Evolutionary conservation across 2,329 filamentous ascomycete genomes (phyloP), one percentile per base, ranked within the genome.

Genomic region (Neofusicoccum sp.): DNA sequence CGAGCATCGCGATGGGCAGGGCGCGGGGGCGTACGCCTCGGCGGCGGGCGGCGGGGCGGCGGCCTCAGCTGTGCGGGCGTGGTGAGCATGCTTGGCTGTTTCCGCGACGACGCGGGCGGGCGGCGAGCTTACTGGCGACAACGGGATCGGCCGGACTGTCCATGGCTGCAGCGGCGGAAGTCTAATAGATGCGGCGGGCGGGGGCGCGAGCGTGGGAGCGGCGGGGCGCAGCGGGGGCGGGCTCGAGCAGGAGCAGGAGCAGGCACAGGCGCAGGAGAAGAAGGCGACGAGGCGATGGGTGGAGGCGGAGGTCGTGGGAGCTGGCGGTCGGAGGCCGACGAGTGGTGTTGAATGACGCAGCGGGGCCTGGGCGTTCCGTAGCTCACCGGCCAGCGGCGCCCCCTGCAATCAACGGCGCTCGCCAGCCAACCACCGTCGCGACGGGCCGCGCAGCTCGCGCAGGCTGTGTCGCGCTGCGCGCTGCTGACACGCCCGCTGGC

Each of bases 11-110:
- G 45, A 33, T 4, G 36, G 6, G 12, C 16, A n/a, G 37, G 31
- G 28, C 8, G 39, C 7, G 56, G 45, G 45, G 31, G 69, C 78
- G 70, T 79, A 81, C 79, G 74, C 79, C 70, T 78, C 70, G 31
- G 79, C 70, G 56, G 77, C 78, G 56, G 74, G 76, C 14, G 78
- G 82, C 66, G 89, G 85, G 84, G 86, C 89, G 86, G 68, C 56
- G 29, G 16, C 61, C 58, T 70, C 60, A 65, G 65, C 62, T 60
- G 50, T 7, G 2, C n/a, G 34, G n/a, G 52, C 28, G 16, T n/a
- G 22, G 39, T 43, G 56, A 58, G 33, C 16, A 36, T 37, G 52
- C 14, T 36, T 31, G 54, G 6, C 22, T 36, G 41, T 34, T 45
- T 45, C 39, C 8, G 41, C 31, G 39, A 43, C 22, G 37, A 61